A percentile compares a stretch with the other conserved stretches of the same genome.
Conservation (phyloP, 2,329 filamentous ascomycete species). For the Fusarium albidum region DNA sequence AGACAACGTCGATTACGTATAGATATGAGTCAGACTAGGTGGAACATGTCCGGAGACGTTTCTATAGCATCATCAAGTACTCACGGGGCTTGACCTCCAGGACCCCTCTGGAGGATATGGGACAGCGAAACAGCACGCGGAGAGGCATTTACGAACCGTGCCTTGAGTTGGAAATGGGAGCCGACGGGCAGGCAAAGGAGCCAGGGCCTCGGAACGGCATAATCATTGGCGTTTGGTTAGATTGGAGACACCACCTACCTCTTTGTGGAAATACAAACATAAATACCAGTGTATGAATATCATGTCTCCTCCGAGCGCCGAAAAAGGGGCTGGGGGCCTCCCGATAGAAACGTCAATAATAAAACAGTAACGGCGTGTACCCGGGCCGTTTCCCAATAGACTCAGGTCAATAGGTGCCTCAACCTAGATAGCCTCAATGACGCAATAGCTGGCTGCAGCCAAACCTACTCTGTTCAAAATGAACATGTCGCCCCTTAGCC, state of each 20-base stretch:
- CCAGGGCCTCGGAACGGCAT: constrained; percentile 22
- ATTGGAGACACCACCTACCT: constrained; percentile 28
- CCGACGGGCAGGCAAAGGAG: constrained; percentile 9
- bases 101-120: not conserved
- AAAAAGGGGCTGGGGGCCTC: no score
- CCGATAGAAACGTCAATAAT: no score
- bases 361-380: no score
- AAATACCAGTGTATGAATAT: constrained; percentile 32
- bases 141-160: constrained; percentile 25
- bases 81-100: not conserved
- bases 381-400: no score
- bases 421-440: no score
- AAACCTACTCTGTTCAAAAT: no score
- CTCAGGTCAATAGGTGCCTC: no score
- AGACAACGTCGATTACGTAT: constrained; percentile 23
- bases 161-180: constrained; percentile 30
- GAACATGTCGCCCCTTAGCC: no score
- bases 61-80: constrained; percentile 5
- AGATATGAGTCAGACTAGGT: constrained; percentile 3
- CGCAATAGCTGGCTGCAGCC: no score
- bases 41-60: not conserved
- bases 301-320: no score
- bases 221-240: constrained; percentile 41
- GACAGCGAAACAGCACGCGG: constrained; percentile 20
- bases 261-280: constrained; percentile 15